Conservation (phyloP, 2,329 filamentous ascomycete genomes). For the Apiospora marii region DNA sequence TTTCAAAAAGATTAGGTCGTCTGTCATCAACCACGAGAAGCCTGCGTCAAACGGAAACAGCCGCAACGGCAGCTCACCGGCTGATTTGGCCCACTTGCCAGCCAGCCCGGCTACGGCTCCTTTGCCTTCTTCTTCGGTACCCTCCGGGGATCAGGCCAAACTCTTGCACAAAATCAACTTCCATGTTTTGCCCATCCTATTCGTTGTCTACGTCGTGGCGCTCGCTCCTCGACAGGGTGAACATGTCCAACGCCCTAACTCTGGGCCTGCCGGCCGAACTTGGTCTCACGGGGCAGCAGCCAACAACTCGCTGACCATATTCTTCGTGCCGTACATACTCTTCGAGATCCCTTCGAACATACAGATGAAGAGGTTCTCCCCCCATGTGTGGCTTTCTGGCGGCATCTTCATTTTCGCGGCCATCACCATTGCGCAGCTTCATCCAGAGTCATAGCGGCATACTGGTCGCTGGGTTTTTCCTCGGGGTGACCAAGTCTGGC, state of each 20-base stretch:
- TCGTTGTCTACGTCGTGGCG: slow-evolving; percentile 38
- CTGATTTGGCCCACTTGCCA: not conserved
- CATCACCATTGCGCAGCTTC: slow-evolving; percentile 39
- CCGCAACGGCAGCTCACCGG: not conserved
- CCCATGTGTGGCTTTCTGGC: slow-evolving; percentile 1
- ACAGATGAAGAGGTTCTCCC: slow-evolving; percentile 33
- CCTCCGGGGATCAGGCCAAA: not conserved
- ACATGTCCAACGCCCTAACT: slow-evolving; percentile 43
- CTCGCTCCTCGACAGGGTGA: slow-evolving; percentile 39
- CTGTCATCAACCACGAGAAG: not conserved
- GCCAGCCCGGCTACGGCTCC: not conserved
- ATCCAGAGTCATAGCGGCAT: slow-evolving; percentile 37
- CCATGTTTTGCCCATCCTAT: slow-evolving; percentile 34
- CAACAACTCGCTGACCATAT: slow-evolving; percentile 38
- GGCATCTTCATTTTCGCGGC: slow-evolving; percentile 32
- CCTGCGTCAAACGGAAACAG: not conserved
- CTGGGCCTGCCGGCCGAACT: slow-evolving; percentile 43
- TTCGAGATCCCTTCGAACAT: slow-evolving; percentile 43
- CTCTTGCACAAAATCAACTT: not conserved
- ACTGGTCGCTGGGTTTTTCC: slow-evolving; percentile 40
- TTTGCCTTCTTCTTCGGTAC: not conserved
- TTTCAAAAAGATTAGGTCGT: no score
- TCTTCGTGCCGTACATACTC: slow-evolving; percentile 44
- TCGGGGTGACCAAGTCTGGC: slow-evolving; percentile 45
- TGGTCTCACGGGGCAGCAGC: slow-evolving; percentile 39